Evolutionary conservation across 2,329 filamentous ascomycete genomes (phyloP).

Genomic region (Hymenoscyphus linearis): DNA sequence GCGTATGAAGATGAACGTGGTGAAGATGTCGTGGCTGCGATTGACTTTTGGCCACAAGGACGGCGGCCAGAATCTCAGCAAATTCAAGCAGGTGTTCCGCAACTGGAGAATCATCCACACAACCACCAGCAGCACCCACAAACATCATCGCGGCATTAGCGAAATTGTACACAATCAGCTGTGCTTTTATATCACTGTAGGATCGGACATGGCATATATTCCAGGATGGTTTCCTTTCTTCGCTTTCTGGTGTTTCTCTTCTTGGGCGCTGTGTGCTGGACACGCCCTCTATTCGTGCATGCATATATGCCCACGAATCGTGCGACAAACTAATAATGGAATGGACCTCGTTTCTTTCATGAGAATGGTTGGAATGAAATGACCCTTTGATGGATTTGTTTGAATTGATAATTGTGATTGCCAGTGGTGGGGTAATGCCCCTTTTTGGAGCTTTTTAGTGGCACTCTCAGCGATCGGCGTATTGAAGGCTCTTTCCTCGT

Average conservation of each 20-base stretch:
- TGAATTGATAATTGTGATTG: constrained; percentile 13
- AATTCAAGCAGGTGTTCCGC: constrained; percentile 7
- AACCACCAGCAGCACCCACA: constrained; percentile 13
- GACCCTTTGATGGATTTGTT: constrained; percentile 11
- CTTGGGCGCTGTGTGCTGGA: constrained; percentile 22
- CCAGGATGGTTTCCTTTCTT: constrained; percentile 12
- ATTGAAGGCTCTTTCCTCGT: constrained; percentile 16
- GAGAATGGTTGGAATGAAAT: constrained; percentile 3
- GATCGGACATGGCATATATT: constrained; percentile 20
- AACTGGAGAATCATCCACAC: constrained; percentile 17
- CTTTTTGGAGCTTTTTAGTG: constrained; percentile 13
- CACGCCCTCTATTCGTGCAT: constrained; percentile 17
- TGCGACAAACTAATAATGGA: constrained; percentile 7
- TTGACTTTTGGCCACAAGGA: constrained; percentile 77
- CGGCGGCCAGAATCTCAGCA: constrained; percentile 27
- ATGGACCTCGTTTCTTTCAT: constrained; percentile 1
- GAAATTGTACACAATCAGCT: constrained; percentile 7
- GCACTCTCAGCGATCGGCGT: constrained; percentile 25
- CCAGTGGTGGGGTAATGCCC: constrained; percentile 10
- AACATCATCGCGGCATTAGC: constrained; percentile 27
- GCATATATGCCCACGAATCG: neutral
- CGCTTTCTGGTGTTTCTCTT: constrained; percentile 9
- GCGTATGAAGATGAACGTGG: constrained; percentile 95
- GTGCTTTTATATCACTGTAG: constrained; percentile 16
- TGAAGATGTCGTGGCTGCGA: constrained; percentile 86